Percentiles rank a stretch among this genome's conserved stretches.
Conservation (phyloP, 2,329 filamentous ascomycete genomes). For the Endoconidiophora polonica region DNA sequence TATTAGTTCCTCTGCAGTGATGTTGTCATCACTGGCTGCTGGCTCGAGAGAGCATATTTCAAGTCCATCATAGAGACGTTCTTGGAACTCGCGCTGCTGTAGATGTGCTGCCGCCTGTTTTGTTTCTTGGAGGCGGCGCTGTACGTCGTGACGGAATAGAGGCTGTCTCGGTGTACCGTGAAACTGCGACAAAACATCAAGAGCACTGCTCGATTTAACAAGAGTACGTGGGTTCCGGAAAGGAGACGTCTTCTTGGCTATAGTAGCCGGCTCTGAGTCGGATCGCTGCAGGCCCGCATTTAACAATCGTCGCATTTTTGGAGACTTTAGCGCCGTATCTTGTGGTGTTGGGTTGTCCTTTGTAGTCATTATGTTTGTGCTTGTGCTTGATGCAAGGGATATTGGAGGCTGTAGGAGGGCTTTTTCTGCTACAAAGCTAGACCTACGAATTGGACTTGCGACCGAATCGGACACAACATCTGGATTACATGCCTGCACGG, state of each 20-base stretch:
- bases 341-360: too few relatives aligned
- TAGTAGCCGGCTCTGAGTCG: neutral
- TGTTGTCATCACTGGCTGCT: conserved; percentile 25
- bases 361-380: too few relatives aligned
- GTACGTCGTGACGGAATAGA: conserved; percentile 19
- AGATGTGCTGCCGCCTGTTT: conserved; percentile 13
- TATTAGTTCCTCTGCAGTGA: conserved; percentile 34
- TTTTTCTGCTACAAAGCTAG: too few relatives aligned
- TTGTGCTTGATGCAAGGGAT: too few relatives aligned
- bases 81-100: conserved; percentile 10
- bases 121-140: conserved; percentile 14
- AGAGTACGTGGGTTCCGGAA: neutral
- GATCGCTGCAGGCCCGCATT: neutral
- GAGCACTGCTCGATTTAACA: conserved; percentile 14
- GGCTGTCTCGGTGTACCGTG: neutral
- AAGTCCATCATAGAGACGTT: conserved; percentile 20
- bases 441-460: too few relatives aligned
- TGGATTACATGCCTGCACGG: too few relatives aligned
- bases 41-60: conserved; percentile 39
- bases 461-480: too few relatives aligned
- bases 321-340: too few relatives aligned
- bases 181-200: neutral
- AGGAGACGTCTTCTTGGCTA: neutral
- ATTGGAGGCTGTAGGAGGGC: too few relatives aligned
- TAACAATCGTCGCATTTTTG: too few relatives aligned